Percentiles rank a stretch among this genome's conserved stretches.
These are phyloP conservation scores for Lathyrus sativus DNA, from an alignment of 306 rosid species.

Conservation along the genomic window DNA sequence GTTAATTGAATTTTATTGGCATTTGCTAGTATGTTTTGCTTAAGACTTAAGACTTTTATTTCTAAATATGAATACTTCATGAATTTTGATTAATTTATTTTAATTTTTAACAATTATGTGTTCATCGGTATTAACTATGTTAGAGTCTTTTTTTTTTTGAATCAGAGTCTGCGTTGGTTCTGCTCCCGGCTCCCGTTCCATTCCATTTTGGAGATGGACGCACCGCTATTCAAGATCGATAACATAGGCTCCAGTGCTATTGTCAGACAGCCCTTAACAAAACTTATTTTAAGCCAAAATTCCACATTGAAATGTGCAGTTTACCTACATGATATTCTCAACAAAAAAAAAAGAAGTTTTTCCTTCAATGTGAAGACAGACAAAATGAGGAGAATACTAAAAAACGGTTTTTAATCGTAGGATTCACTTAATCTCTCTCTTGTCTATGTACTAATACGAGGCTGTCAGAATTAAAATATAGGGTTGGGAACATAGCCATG, in stretches of 20 bases:
- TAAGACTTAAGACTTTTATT: no score
- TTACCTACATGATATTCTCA: background rate
- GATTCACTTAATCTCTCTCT: background rate
- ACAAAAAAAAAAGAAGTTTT: background rate
- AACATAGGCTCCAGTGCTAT: background rate
- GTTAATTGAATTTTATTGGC: no score
- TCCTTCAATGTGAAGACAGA: background rate
- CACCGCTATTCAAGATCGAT: no score
- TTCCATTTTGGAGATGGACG: no score
- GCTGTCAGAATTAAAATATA: background rate
- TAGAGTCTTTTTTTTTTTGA: no score
- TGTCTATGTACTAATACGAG: background rate
- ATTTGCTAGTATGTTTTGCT: no score
- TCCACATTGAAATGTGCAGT: background rate
- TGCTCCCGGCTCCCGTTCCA: no score
- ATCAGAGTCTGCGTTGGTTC: no score
- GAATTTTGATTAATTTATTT: no score
- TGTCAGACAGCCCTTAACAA: background rate
- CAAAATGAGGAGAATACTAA: background rate
- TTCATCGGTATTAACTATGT: no score
- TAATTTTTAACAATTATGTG: no score
- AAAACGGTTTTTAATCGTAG: background rate
- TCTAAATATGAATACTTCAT: no score
- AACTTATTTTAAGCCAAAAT: conserved; percentile 20
- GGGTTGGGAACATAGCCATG: background rate